phyloP scores from a whole-genome alignment of 345 rosid species.

The Linum usitatissimum region DNA sequence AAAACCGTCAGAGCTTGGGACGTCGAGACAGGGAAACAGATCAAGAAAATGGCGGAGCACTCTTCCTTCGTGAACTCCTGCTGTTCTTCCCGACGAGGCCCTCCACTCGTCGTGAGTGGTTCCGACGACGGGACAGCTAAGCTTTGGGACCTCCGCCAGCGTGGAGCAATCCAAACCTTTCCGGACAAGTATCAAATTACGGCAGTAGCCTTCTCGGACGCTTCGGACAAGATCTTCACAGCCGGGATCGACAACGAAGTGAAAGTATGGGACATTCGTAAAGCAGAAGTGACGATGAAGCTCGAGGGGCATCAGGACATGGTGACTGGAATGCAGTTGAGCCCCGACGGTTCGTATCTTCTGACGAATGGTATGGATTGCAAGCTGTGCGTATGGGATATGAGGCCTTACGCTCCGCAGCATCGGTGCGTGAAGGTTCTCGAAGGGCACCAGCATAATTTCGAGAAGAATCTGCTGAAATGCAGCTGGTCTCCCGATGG shows the following conservation, averaged over 20 bases:
- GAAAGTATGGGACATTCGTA: conserved; percentile 87
- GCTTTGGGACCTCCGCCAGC: conserved; percentile 97
- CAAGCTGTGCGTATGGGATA: conserved; percentile 94
- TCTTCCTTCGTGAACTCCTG: conserved; percentile 87
- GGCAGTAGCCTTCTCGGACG: conserved; percentile 86
- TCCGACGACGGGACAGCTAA: conserved; percentile 97
- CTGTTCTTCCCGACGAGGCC: conserved; percentile 84
- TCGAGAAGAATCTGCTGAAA: conserved; percentile 82
- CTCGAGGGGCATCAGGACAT: conserved; percentile 96
- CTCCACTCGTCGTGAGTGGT: conserved; percentile 85
- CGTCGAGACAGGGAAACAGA: conserved; percentile 81
- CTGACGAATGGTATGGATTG: conserved; percentile 90
- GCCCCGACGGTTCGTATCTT: conserved; percentile 96
- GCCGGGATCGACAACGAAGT: conserved; percentile 87
- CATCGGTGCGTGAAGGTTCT: conserved; percentile 86
- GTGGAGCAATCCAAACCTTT: conserved; percentile 97
- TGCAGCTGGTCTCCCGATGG: conserved; percentile 96
- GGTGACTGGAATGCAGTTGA: conserved; percentile 81
- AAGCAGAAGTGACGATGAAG: conserved; percentile 82
- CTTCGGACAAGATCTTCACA: conserved; percentile 83
- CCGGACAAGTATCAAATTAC: conserved; percentile 97
- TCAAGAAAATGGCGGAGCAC: conserved; percentile 97
- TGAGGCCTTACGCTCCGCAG: conserved; percentile 96
- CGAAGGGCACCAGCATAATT: conserved; percentile 96
- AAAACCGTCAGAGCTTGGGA: conserved; percentile 93